These are phyloP conservation scores for Elaeis oleifera DNA, from an alignment of 202 grass and related monocot genomes.

Conservation along the genomic window DNA sequence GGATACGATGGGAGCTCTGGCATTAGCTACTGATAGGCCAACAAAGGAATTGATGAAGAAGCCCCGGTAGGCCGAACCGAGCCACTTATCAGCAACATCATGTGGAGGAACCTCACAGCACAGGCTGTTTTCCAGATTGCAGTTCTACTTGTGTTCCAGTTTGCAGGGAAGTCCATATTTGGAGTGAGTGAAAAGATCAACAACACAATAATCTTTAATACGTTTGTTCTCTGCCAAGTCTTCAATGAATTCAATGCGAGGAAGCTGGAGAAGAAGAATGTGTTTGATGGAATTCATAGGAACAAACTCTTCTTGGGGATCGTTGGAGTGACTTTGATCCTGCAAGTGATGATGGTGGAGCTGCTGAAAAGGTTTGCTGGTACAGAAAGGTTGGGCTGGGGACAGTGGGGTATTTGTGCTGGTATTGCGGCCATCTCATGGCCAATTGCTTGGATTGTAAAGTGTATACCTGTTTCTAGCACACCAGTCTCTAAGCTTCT, in stretches of 20 bases:
- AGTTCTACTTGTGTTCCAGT: conserved; percentile 52
- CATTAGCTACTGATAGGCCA: conserved; percentile 55
- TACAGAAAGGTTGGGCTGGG: conserved; percentile 47
- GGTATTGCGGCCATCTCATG: conserved; percentile 61
- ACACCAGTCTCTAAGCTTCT: conserved; percentile 21
- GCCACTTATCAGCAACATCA: conserved; percentile 69
- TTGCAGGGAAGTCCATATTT: conserved; percentile 24
- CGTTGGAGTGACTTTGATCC: conserved; percentile 36
- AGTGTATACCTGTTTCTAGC: conserved; percentile 45
- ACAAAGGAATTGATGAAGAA: conserved; percentile 47
- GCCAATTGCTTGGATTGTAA: conserved; percentile 66
- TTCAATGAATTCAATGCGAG: conserved; percentile 86
- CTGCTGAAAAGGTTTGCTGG: conserved; percentile 59
- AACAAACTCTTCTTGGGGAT: conserved; percentile 71
- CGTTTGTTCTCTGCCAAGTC: conserved; percentile 77
- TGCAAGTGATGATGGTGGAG: conserved; percentile 83
- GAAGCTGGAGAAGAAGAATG: conserved; percentile 65
- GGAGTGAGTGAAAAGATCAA: conserved; percentile 37
- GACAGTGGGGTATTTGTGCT: conserved; percentile 55
- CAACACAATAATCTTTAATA: conserved; percentile 73
- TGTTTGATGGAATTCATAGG: conserved; percentile 46
- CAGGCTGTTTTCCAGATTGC: conserved; percentile 58
- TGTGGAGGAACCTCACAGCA: conserved; percentile 70
- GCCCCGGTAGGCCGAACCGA: conserved; percentile 45
- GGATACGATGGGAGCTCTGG: conserved; percentile 89